Evolutionary conservation across 2,329 filamentous ascomycete genomes (phyloP).

Genomic region (Tolypocladium ovalisporum): DNA sequence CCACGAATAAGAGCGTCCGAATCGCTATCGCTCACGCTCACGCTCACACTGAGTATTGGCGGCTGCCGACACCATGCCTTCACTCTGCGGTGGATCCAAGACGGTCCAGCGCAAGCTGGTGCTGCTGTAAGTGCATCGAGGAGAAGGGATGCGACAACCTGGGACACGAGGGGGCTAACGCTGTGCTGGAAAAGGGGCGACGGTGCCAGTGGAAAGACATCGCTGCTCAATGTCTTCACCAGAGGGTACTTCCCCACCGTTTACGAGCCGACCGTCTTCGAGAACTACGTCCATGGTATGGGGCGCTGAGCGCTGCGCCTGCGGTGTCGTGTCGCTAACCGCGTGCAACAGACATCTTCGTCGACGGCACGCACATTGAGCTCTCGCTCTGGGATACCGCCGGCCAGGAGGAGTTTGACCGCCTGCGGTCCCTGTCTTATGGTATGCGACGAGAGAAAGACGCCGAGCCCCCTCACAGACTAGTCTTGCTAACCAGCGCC

Average conservation of each 20-base stretch:
- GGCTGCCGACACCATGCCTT: constrained; percentile 1
- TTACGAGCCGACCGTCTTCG: constrained; percentile 96
- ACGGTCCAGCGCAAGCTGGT: constrained; percentile 95
- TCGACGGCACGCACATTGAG: constrained; percentile 94
- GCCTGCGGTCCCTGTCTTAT: constrained; percentile 88
- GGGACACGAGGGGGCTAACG: constrained; percentile 5
- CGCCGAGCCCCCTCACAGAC: background rate
- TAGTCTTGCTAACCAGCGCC: background rate
- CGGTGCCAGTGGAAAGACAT: constrained; percentile 95
- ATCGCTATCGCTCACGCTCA: background rate
- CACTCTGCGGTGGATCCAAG: constrained; percentile 60
- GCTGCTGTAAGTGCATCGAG: constrained; percentile 56
- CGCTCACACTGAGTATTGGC: background rate
- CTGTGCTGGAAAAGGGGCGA: constrained; percentile 55
- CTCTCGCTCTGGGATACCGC: constrained; percentile 97
- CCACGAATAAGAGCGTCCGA: background rate
- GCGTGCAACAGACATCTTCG: constrained; percentile 70
- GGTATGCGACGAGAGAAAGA: constrained; percentile 33
- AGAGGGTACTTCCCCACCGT: constrained; percentile 96
- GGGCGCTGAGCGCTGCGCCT: background rate
- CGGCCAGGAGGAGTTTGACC: constrained; percentile 97
- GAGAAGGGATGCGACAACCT: background rate
- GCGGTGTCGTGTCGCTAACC: constrained; percentile 3
- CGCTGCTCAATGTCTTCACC: constrained; percentile 94
- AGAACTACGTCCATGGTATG: constrained; percentile 96